These are phyloP conservation scores for Scytalidium lignicola DNA, from an alignment of 2,329 filamentous ascomycete species.

Conservation along the genomic window DNA sequence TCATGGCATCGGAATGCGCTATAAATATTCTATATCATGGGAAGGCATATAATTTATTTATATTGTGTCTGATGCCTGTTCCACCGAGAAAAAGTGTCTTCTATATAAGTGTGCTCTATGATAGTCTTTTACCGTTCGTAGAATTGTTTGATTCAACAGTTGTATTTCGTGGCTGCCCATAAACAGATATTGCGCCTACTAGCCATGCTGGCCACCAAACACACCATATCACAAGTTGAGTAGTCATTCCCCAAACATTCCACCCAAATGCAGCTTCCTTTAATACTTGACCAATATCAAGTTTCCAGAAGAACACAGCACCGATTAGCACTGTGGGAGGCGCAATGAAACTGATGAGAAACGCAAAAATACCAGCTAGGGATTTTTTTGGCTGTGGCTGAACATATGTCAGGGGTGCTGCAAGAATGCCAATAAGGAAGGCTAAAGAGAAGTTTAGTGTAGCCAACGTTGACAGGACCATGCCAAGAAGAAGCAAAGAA, in stretches of 20 bases:
- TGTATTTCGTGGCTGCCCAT: conserved; percentile 31
- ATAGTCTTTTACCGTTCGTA: neutral
- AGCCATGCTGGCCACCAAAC: conserved; percentile 96
- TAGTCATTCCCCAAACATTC: conserved; percentile 86
- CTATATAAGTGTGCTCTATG: neutral
- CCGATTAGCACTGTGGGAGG: conserved; percentile 52
- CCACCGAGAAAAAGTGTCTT: neutral
- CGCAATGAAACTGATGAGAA: conserved; percentile 54
- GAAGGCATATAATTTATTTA: neutral
- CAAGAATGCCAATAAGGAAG: conserved; percentile 75
- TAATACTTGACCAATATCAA: conserved; percentile 53
- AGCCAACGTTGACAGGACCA: conserved; percentile 86
- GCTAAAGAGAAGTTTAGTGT: conserved; percentile 94
- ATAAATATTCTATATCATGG: conserved; percentile 3
- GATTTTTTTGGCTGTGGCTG: conserved; percentile 39
- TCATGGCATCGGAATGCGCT: conserved; percentile 4
- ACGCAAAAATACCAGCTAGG: conserved; percentile 37
- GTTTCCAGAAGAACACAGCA: conserved; percentile 41
- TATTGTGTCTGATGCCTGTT: neutral
- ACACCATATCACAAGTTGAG: conserved; percentile 84
- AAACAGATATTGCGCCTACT: conserved; percentile 52
- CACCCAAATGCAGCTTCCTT: conserved; percentile 77
- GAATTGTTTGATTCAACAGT: neutral
- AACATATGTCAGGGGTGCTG: conserved; percentile 74
- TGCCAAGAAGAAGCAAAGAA: conserved; percentile 85